phyloP scores from a whole-genome alignment of 768 basidiomycete genomes.

The Mycena galopus region DNA sequence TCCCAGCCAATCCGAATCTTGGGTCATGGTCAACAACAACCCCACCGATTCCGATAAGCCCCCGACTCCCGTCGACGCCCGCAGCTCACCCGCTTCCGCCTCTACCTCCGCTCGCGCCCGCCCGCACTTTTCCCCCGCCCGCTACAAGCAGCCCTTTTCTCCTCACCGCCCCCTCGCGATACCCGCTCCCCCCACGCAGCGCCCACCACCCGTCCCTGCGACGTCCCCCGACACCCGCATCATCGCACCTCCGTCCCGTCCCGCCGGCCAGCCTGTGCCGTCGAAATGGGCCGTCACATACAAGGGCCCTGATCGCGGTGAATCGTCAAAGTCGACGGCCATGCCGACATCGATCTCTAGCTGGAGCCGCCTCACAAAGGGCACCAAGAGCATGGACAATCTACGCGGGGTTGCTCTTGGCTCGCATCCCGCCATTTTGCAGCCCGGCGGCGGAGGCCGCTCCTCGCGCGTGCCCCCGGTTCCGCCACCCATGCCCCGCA shows the following conservation, averaged over 20 bases:
- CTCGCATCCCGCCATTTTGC: conserved; percentile 50
- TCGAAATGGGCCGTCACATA: conserved; percentile 62
- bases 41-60: conserved; percentile 30
- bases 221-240: conserved; percentile 49
- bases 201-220: conserved; percentile 54
- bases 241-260: conserved; percentile 45
- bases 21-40: conserved; percentile 30
- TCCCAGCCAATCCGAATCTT: conserved; percentile 26
- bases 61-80: conserved; percentile 28
- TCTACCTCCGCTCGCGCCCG: conserved; percentile 46
- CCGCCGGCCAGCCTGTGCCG: conserved; percentile 61
- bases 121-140: conserved; percentile 46
- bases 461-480: conserved; percentile 33
- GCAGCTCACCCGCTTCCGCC: conserved; percentile 37
- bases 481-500: conserved; percentile 51
- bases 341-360: conserved; percentile 48
- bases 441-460: conserved; percentile 50
- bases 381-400: conserved; percentile 73
- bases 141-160: conserved; percentile 48
- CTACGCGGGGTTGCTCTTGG: conserved; percentile 51
- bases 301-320: conserved; percentile 61
- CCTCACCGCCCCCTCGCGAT: conserved; percentile 50
- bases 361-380: conserved; percentile 49
- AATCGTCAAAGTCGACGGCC: conserved; percentile 43
- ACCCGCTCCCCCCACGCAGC: conserved; percentile 53